Base-by-base conservation (phyloP, 179 eudicot species). In the Sideroxylon spinosum region DNA sequence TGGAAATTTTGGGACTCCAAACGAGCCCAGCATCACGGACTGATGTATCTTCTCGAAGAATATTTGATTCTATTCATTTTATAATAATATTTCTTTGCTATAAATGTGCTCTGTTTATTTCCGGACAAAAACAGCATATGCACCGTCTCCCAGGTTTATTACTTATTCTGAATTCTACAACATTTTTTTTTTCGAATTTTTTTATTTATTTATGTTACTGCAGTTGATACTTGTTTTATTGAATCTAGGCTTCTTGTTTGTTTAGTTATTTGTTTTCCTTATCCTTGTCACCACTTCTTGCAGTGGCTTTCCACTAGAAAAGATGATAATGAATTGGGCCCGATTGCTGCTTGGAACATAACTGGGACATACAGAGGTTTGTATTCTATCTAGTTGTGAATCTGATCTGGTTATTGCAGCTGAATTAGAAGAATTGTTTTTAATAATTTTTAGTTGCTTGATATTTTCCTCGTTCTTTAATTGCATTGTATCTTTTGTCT, bases 321-420 rank as follows among this genome's bases (percentile, higher is more conserved):
- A 85, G 95, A 92, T 71, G 95, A 96, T 71, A 87, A 72, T 78
- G 93, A 90, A 78, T 77, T 85, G 78, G 95, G 93, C 52, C 89
- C 94, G 26, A 87, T 90, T 85, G 87, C 97, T 82, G 79, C 90
- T 74, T 96, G 99, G 99, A 96, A 91, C 81, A 89, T 93, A 72
- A 93, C 94, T 22, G 98, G 98, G 79, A 94, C 97, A 37, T 94
- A 92, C 80, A 82, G 88, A 94, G 98, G 98, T 94, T 75, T 79
- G 93, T 84, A 71, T 64, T 23, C 68, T 74, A 37, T 37, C 68
- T 62, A 52, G 32, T 25, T 71, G 11, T 66, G 20, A 64, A 48
- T 63, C 22, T 78, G 65, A 55, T 26, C n/a, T 64, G 44, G 12
- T 72, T 78, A 23, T 46, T 77, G 26, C 57, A 37, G 53, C 73